Base-by-base conservation (phyloP, 2,329 filamentous ascomycete species). In the Aotearoamyces nothofagi region DNA sequence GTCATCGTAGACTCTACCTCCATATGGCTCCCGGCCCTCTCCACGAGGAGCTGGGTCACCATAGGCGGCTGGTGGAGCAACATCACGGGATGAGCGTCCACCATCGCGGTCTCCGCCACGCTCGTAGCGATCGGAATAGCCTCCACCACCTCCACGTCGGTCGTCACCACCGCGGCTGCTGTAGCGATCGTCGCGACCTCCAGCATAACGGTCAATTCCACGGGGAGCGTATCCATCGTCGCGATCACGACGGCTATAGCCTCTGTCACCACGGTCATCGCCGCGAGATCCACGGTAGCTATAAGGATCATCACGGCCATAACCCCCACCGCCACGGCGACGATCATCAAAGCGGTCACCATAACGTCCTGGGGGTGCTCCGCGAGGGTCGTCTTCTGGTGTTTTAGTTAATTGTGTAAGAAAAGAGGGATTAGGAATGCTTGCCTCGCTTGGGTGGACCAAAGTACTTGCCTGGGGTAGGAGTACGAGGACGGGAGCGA, bases 391-490 rank as follows among this genome's bases (percentile, higher is more conserved):
- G 49, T 66, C 60, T 50, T 57, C 57, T 41, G 51, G 39, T 58
- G 55, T 46, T 46, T 44, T 39, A 44, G 38, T 42, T 47, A 43
- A 40, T 42, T 44, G 40, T 45, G 36, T 30, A 23, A 30, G 17
- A 38, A 47, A 53, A 34, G 49, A 51, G 33, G 57, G 54, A 35
- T 57, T 53, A 45, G 50, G 27, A 30, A 35, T 38, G 61, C 78
- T 63, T 62, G 90, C 86, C 86, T 66, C 90, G 72, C 75, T 98
- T 98, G 39, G 90, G 90, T 37, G 90, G 90, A 29, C 90, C 90
- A 51, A 94, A 96, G 69, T 98, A 98, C 63, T 96, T 96, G 61
- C 90, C 90, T 27, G 90, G 90, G 33, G 90, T 98, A 19, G 90
- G 90, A 33, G 87, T 96, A 50, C 90, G 81, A 46, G 90, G 90